Conservation (phyloP, 148 eudicot species). For the Chenopodium quinoa region DNA sequence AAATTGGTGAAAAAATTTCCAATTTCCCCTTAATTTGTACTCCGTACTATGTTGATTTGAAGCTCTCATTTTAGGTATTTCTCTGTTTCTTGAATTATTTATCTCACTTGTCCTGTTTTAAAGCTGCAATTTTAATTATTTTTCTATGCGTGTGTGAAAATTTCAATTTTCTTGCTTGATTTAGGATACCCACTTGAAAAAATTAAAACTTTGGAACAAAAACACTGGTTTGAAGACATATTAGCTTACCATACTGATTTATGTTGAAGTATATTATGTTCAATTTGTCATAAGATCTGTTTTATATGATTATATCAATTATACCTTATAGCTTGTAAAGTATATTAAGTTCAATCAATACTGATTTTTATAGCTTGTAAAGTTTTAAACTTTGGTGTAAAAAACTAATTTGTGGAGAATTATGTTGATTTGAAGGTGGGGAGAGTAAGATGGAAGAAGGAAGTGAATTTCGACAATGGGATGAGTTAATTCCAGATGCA, state of each 20-base stretch:
- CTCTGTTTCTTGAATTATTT: background rate
- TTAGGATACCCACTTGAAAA: background rate
- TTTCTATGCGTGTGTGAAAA: background rate
- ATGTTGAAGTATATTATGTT: background rate
- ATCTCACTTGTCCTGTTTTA: background rate
- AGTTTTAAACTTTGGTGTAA: background rate
- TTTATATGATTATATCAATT: background rate
- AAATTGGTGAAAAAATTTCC: background rate
- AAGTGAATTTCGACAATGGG: slow-evolving; percentile 49
- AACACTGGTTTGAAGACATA: background rate
- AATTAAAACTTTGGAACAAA: background rate
- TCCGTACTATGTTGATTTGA: background rate
- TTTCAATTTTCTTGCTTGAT: background rate
- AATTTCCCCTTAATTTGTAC: background rate
- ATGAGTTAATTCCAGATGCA: slow-evolving; percentile 72
- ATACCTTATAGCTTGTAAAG: slow-evolving; percentile 2
- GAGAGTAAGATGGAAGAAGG: slow-evolving; percentile 42
- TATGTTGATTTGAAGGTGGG: slow-evolving; percentile 16
- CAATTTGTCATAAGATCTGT: background rate
- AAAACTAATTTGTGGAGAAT: background rate
- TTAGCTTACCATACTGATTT: slow-evolving; percentile 13
- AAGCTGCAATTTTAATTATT: background rate
- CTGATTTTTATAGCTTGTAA: background rate
- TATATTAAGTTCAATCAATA: no score
- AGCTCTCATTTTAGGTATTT: slow-evolving; percentile 11